These are phyloP conservation scores for Carex parvula DNA, from an alignment of 176 grass and related monocot genomes.

Conservation along the genomic window DNA sequence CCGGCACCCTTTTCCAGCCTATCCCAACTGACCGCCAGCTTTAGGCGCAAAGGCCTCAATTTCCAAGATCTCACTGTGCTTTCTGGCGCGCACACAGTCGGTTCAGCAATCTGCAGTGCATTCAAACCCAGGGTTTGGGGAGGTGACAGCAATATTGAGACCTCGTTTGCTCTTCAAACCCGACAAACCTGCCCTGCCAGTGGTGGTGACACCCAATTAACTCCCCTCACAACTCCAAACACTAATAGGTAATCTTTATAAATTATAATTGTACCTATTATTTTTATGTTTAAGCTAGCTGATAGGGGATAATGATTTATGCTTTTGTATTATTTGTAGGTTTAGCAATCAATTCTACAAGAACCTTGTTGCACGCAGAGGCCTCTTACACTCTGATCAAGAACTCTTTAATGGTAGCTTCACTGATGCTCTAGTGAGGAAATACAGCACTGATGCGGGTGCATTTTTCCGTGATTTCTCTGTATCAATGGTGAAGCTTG, in stretches of 20 bases:
- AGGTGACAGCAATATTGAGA: not conserved
- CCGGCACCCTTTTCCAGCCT: conserved; percentile 24
- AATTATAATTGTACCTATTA: not conserved
- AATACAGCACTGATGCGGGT: conserved; percentile 34
- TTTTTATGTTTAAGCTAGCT: not conserved
- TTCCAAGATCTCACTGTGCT: conserved; percentile 39
- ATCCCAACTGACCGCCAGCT: conserved; percentile 1
- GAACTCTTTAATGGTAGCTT: conserved; percentile 53
- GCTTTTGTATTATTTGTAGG: not conserved
- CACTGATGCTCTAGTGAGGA: conserved; percentile 34
- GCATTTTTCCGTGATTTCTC: conserved; percentile 51
- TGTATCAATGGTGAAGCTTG: conserved; percentile 60
- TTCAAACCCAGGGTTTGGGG: conserved; percentile 22
- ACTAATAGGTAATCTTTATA: conserved; percentile 11
- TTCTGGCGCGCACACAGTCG: conserved; percentile 37
- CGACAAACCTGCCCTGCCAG: conserved; percentile 3
- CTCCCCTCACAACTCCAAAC: conserved; percentile 16
- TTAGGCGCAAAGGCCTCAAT: conserved; percentile 36
- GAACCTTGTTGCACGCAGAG: conserved; percentile 32
- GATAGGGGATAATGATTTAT: conserved; percentile 18
- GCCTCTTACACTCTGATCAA: conserved; percentile 67
- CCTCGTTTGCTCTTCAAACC: not conserved
- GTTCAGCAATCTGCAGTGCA: conserved; percentile 36
- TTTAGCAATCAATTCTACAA: conserved; percentile 81
- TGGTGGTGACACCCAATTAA: conserved; percentile 4